These are phyloP conservation scores for Paraleonurus japonicus DNA, from an alignment of 257 asterid genomes.

Conservation along the genomic window DNA sequence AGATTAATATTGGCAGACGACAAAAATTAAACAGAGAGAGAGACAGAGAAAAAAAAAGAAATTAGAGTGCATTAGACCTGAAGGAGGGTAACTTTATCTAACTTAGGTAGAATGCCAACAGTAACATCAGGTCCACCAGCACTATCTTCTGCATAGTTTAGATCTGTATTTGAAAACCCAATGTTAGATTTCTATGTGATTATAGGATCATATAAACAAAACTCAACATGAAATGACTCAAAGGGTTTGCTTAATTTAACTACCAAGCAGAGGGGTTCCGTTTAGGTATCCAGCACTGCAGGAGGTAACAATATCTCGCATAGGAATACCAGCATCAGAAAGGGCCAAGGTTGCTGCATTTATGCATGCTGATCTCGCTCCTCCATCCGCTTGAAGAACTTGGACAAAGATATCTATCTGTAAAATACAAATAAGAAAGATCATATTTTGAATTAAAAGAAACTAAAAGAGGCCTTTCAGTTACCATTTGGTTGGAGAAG, in stretches of 20 bases:
- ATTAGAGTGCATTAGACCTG: conserved; percentile 50
- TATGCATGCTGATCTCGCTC: conserved; percentile 99
- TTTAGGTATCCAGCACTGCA: conserved; percentile 88
- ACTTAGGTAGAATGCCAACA: conserved; percentile 82
- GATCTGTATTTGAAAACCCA: conserved; percentile 45
- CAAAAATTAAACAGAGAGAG: not conserved
- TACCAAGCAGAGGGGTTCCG: conserved; percentile 86
- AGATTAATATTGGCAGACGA: not conserved
- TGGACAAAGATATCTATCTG: conserved; percentile 97
- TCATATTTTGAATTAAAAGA: not conserved
- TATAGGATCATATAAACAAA: not conserved
- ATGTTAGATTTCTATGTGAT: not conserved
- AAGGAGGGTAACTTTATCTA: conserved; percentile 91
- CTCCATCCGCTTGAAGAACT: conserved; percentile 99
- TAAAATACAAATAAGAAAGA: conserved; percentile 20
- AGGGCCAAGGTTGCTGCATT: conserved; percentile 98
- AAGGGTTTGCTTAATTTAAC: conserved; percentile 1
- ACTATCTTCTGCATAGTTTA: conserved; percentile 89
- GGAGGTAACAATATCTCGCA: conserved; percentile 93
- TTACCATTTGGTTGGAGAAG: conserved; percentile 20
- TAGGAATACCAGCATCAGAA: conserved; percentile 96
- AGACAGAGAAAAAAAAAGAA: not conserved
- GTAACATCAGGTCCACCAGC: conserved; percentile 99
- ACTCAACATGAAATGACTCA: not conserved
- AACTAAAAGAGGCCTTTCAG: not conserved